These are phyloP conservation scores for Monilinia fructicola DNA, from an alignment of 2,329 filamentous ascomycete species.

Conservation along the genomic window DNA sequence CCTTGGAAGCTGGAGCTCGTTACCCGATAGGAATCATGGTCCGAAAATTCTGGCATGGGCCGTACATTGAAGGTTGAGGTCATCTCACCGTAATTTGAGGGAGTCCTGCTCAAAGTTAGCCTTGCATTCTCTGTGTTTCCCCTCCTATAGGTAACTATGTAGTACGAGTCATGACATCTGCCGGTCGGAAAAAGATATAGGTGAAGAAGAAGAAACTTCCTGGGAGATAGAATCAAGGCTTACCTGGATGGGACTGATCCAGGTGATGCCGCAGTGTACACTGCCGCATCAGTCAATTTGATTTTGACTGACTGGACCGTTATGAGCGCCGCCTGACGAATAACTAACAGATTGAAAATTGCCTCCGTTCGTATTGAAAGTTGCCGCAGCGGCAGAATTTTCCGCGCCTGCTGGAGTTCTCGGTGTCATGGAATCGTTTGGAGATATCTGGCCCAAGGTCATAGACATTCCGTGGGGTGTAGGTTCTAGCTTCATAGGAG, in stretches of 20 bases:
- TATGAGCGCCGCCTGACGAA: slow-evolving; percentile 27
- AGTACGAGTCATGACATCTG: background rate
- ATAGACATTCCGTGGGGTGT: slow-evolving; percentile 13
- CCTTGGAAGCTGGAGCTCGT: slow-evolving; percentile 27
- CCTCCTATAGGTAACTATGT: background rate
- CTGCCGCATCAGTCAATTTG: slow-evolving; percentile 29
- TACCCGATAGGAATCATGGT: slow-evolving; percentile 6
- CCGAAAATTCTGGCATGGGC: slow-evolving; percentile 9
- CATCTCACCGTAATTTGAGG: slow-evolving; percentile 11
- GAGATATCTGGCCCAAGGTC: slow-evolving; percentile 27
- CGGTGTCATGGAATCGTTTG: slow-evolving; percentile 32
- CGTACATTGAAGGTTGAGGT: slow-evolving; percentile 13
- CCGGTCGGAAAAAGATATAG: slow-evolving; percentile 24
- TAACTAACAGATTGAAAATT: slow-evolving; percentile 35
- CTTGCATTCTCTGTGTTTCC: slow-evolving; percentile 3
- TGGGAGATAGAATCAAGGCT: slow-evolving; percentile 1
- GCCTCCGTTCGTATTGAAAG: slow-evolving; percentile 30
- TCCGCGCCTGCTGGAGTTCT: slow-evolving; percentile 33
- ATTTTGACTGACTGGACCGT: slow-evolving; percentile 31
- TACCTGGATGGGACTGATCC: slow-evolving; percentile 25
- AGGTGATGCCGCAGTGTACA: slow-evolving; percentile 32
- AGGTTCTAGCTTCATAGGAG: slow-evolving; percentile 20
- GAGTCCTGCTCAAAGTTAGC: slow-evolving; percentile 16
- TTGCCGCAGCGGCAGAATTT: slow-evolving; percentile 31
- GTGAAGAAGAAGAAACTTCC: background rate